Percentiles rank a stretch among this genome's conserved stretches.
These are phyloP conservation scores for Starmerella scarabaei DNA, from an alignment of 805 yeast species.

Conservation along the genomic window DNA sequence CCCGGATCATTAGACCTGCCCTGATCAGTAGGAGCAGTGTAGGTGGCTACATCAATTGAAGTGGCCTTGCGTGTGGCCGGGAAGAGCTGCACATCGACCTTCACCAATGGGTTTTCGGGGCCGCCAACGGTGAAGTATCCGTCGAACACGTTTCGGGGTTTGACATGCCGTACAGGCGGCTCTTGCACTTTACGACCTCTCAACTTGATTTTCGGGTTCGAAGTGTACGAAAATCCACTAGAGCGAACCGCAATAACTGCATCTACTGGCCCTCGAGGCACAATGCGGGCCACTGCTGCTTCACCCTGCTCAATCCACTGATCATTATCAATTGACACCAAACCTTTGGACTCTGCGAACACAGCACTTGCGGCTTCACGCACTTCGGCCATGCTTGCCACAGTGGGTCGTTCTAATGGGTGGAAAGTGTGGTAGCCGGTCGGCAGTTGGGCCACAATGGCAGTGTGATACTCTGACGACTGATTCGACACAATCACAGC, in stretches of 20 bases:
- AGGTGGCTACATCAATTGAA: conserved; percentile 1
- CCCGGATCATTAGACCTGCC: too few relatives aligned
- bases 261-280: not conserved
- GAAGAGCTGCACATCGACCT: conserved; percentile 4
- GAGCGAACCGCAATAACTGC: not conserved
- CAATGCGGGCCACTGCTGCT: too few relatives aligned
- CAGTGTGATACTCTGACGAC: not conserved
- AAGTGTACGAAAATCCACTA: not conserved
- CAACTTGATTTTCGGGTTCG: not conserved
- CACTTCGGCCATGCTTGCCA: too few relatives aligned
- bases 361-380: too few relatives aligned
- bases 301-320: too few relatives aligned
- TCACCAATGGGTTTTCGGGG: conserved; percentile 10
- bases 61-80: conserved; percentile 9
- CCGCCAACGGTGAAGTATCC: conserved; percentile 16
- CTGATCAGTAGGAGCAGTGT: not conserved
- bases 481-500: not conserved
- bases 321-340: too few relatives aligned
- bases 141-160: conserved; percentile 7
- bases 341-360: too few relatives aligned
- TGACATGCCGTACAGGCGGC: conserved; percentile 1
- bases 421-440: too few relatives aligned
- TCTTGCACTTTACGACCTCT: not conserved
- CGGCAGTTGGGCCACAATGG: not conserved
- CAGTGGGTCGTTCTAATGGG: too few relatives aligned